These are phyloP conservation scores for Apostasia shenzhenica DNA, from an alignment of 106 monocot species.

Conservation along the genomic window DNA sequence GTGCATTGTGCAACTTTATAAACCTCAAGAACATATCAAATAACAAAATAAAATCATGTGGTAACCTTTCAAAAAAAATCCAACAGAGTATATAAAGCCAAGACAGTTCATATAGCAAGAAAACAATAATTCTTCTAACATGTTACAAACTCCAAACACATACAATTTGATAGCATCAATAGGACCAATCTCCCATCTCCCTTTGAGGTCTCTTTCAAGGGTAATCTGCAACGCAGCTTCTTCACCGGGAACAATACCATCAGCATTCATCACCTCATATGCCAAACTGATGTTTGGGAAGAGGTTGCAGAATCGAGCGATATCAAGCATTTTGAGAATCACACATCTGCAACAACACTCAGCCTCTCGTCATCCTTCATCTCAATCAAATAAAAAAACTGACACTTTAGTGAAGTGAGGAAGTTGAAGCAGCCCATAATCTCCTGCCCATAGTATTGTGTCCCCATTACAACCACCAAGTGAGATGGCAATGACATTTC, in stretches of 20 bases:
- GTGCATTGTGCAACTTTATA: no score
- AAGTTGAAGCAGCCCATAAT: conserved; percentile 63
- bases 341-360: conserved; percentile 78
- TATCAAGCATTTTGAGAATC: conserved; percentile 72
- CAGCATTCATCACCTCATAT: conserved; percentile 62
- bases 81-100: no score
- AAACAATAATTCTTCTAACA: no score
- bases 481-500: conserved; percentile 77
- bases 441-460: conserved; percentile 67
- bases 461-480: conserved; percentile 94
- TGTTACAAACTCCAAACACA: no score
- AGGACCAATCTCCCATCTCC: conserved; percentile 53
- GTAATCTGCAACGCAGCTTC: conserved; percentile 77
- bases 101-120: no score
- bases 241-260: conserved; percentile 56
- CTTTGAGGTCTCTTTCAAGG: conserved; percentile 81
- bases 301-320: conserved; percentile 87
- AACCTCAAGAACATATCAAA: no score
- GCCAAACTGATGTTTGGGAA: conserved; percentile 93
- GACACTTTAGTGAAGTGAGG: conserved; percentile 68
- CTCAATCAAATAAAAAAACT: conserved; percentile 83
- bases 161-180: conserved; percentile 44
- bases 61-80: no score
- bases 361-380: conserved; percentile 89
- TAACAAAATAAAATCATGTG: no score